Evolutionary conservation across 441 rosid genomes (phyloP).

Genomic region (Populus hybrid): DNA sequence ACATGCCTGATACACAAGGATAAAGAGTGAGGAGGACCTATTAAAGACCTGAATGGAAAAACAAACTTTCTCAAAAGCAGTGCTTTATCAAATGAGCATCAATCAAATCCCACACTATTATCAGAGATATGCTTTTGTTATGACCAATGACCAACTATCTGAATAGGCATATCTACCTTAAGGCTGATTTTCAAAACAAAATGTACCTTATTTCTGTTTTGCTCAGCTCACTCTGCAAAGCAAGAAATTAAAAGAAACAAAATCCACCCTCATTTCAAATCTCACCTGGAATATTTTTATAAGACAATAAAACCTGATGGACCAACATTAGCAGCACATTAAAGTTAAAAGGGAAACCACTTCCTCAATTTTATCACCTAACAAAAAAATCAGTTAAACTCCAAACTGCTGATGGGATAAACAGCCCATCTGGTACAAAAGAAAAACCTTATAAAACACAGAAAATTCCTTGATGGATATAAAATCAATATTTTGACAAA

Average conservation of each 20-base stretch:
- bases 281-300: not conserved
- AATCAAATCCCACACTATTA: not conserved
- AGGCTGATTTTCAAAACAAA: not conserved
- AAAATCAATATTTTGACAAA: not conserved
- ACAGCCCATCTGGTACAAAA: not conserved
- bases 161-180: not conserved
- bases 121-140: not conserved
- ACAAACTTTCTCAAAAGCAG: not conserved
- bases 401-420: not conserved
- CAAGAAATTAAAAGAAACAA: not conserved
- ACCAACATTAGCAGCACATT: not conserved
- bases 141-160: no score
- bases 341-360: not conserved
- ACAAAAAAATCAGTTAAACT: not conserved
- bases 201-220: not conserved
- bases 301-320: not conserved
- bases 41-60: not conserved
- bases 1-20: not conserved
- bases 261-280: not conserved
- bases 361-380: not conserved
- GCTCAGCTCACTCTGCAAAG: not conserved
- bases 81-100: not conserved
- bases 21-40: not conserved
- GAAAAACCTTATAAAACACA: not conserved
- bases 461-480: not conserved